phyloP scores from a whole-genome alignment of 2,329 filamentous ascomycete genomes.

The Coniosporium tulheliwenetii region DNA sequence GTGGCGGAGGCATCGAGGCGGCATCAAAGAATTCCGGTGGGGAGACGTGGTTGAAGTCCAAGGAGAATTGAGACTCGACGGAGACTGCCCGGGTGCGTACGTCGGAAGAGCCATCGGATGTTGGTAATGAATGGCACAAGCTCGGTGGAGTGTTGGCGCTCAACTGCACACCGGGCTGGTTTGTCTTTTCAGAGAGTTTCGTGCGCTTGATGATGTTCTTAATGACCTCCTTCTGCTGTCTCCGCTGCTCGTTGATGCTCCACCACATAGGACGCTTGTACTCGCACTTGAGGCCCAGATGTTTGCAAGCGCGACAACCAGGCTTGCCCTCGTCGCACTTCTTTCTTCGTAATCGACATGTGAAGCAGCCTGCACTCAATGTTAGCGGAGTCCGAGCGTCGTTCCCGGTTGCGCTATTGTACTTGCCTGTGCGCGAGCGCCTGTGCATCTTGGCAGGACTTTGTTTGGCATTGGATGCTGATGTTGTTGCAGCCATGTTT shows the following conservation, averaged over 20 bases:
- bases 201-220: constrained; percentile 97
- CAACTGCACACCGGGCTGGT: constrained; percentile 25
- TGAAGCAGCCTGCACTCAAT: constrained; percentile 43
- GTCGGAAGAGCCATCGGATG: constrained; percentile 66
- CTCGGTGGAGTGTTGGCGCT: constrained; percentile 53
- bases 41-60: constrained; percentile 41
- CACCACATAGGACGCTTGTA: constrained; percentile 97
- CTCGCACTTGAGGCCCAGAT: constrained; percentile 76
- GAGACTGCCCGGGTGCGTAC: constrained; percentile 61
- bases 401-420: constrained; percentile 18
- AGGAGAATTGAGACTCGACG: constrained; percentile 62
- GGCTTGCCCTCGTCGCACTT: constrained; percentile 55
- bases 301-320: constrained; percentile 47
- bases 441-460: constrained; percentile 77
- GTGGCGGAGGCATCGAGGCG: constrained; percentile 40
- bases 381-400: constrained; percentile 13
- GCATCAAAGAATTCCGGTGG: constrained; percentile 41
- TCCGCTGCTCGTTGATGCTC: constrained; percentile 79
- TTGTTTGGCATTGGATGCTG: constrained; percentile 38
- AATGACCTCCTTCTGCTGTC: constrained; percentile 82
- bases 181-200: constrained; percentile 78
- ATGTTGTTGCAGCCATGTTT: constrained; percentile 34
- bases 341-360: constrained; percentile 51
- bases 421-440: constrained; percentile 83
- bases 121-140: constrained; percentile 67